Base-by-base conservation (phyloP, 106 monocot genomes). In the Chionographis japonica region DNA sequence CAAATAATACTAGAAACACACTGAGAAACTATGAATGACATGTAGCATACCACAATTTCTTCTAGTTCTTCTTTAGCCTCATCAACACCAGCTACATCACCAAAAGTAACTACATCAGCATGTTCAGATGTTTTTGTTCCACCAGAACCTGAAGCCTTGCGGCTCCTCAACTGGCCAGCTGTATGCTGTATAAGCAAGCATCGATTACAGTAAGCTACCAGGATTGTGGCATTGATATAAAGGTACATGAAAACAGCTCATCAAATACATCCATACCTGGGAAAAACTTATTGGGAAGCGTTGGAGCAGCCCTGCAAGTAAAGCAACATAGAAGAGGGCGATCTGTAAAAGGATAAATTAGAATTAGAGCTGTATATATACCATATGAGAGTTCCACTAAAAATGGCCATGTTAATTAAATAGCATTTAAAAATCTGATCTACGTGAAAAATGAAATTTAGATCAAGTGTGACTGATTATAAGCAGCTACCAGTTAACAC, bases 31-130 rank as follows among this genome's bases (percentile, higher is more conserved):
- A 63, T 56, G 9, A 60, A 49, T 13, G 46, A 51, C 12, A 37
- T 65, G 15, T 12, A 50, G 37, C 77, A 75, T 80, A 97, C 95
- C 77, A 98, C 92, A 85, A 98, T 98, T 79, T 98, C 97, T 81
- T 98, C 92, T 41, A 98, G 74, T 72, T 98, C 97, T 76, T 98
- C 97, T 79, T 98, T 98, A 4, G 97, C 97, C 75, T 98, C 97
- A 58, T 92, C 97, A 68, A 98, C 92, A 37, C 97, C 97, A 77
- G 97, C 97, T 66, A 98, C 97, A 79, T 98, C 97, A 75, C 82
- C 83, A 71, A 98, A 98, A 60, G 92, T 98, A 61, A 98, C 57
- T 16, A 83, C 27, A 71, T 90, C 92, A 67, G 92, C 66, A 79
- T 83, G 84, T 79, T 98, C 90, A 72, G 86, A 74, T 69, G 70